Percentiles rank a stretch among this genome's conserved stretches.
Evolutionary conservation across 495 filamentous ascomycete genomes (phyloP).

Genomic region (Penicillium nucicola): DNA sequence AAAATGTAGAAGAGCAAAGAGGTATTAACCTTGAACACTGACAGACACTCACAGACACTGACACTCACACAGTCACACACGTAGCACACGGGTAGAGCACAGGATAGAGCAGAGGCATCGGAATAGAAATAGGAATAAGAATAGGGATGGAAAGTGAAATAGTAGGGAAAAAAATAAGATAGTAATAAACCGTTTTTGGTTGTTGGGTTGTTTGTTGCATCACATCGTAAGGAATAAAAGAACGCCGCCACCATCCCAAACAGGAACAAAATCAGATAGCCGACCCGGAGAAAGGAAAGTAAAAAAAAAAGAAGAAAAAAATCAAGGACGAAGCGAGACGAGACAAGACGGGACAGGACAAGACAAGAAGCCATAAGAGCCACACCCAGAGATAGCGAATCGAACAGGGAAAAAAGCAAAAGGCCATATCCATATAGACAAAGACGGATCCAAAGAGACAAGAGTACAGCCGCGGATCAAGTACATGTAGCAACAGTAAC

Average conservation of each 20-base stretch:
- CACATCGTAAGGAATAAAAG: conserved; percentile 25
- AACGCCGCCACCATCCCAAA: conserved; percentile 17
- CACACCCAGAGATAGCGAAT: not conserved
- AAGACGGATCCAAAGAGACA: not conserved
- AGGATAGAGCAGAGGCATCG: not conserved
- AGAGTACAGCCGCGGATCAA: not conserved
- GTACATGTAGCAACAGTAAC: not conserved
- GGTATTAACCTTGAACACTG: not conserved
- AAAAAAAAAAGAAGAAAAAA: too few relatives aligned
- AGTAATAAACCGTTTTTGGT: conserved; percentile 11
- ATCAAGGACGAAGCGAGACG: not conserved
- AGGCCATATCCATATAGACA: conserved; percentile 6
- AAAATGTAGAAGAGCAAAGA: not conserved
- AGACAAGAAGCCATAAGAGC: not conserved
- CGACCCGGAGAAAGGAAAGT: conserved; percentile 3
- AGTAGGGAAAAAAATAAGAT: conserved; percentile 1
- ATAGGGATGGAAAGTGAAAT: not conserved
- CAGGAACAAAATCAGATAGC: conserved; percentile 7
- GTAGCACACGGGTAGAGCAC: too few relatives aligned
- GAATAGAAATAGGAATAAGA: not conserved
- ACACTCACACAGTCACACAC: too few relatives aligned
- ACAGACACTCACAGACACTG: too few relatives aligned
- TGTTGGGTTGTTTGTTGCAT: conserved; percentile 15
- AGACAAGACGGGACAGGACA: not conserved
- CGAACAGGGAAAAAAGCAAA: not conserved